A percentile compares a stretch with the other conserved stretches of the same genome.
Evolutionary conservation across 352 stramenopile species (phyloP).

Genomic region (Globisporangium carolinianum): DNA sequence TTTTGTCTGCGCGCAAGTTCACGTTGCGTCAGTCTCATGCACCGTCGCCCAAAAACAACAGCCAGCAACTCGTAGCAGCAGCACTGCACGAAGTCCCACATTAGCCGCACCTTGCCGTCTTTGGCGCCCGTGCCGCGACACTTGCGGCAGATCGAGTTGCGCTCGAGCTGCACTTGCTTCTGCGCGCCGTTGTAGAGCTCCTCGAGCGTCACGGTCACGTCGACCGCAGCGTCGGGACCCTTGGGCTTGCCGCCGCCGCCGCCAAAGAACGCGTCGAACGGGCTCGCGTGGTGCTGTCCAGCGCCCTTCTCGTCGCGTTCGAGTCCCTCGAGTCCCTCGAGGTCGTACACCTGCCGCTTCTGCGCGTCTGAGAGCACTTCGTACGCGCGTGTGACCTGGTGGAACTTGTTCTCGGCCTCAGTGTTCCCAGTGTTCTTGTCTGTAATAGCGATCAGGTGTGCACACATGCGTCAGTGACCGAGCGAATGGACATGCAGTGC

Average conservation of each 20-base stretch:
- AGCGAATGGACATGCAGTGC: too few species aligned
- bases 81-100: neutral
- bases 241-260: constrained; percentile 54
- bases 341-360: constrained; percentile 89
- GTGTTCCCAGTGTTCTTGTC: constrained; percentile 85
- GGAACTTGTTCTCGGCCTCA: constrained; percentile 83
- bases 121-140: constrained; percentile 78
- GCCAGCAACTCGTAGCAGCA: too few species aligned
- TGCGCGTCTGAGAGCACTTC: constrained; percentile 88
- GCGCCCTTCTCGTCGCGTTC: constrained; percentile 59
- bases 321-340: constrained; percentile 88
- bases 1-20: constrained; percentile 27
- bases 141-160: constrained; percentile 83
- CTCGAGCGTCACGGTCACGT: constrained; percentile 75
- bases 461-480: too few species aligned
- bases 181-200: constrained; percentile 81
- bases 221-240: constrained; percentile 69
- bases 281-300: constrained; percentile 34
- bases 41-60: too few species aligned
- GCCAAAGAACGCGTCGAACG: constrained; percentile 78
- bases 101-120: constrained; percentile 49
- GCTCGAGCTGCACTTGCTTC: constrained; percentile 60
- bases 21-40: too few species aligned
- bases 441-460: neutral
- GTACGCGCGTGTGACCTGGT: constrained; percentile 87